Base-by-base conservation (phyloP, 306 rosid species). In the Vigna angularis region DNA sequence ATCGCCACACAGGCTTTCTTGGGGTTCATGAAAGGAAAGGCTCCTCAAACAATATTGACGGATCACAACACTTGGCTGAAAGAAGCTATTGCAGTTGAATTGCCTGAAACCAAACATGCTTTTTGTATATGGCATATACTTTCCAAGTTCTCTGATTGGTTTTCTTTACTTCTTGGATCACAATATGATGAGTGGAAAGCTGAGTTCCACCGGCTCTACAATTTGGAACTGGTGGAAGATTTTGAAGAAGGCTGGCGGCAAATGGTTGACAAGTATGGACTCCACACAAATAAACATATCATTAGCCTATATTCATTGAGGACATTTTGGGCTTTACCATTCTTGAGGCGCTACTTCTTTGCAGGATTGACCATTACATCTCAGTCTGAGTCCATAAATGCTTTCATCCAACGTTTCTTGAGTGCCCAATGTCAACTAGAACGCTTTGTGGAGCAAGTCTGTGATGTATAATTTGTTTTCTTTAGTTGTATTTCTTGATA, bases 31-130 rank as follows among this genome's bases (percentile, higher is more conserved):
- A 88, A 88, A 79, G 97, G 93, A 77, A 93, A 88, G 87, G 88
- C 98, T 77, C 94, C 98, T 10, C 93, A 87, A 75, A 86, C 93
- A 38, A 78, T 89, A 76, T 79, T 88, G 81, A 93, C 94, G 12
- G 98, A 93, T 83, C 97, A 93, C 69, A 93, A 89, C 85, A 85
- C 83, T 73, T 93, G 98, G 98, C 94, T 91, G 80, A 93, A 93
- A 85, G 98, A 89, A 75, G 93, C 97, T 72, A 84, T 93, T 75
- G 86, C 90, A 69, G 84, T 76, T 47, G 94, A 84, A 86, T 77
- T 89, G 90, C 91, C 93, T 42, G 90, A 86, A 74, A 87, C 90
- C 22, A 88, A 86, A 64, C 94, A 91, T 24, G 94, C 91, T 78
- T 93, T 93, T 83, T 91, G 97, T 86, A 83, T 91, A 77, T 93